These are phyloP conservation scores for Zygosaccharomyces sapae DNA, from an alignment of 1,139 yeast genomes.

Conservation along the genomic window DNA sequence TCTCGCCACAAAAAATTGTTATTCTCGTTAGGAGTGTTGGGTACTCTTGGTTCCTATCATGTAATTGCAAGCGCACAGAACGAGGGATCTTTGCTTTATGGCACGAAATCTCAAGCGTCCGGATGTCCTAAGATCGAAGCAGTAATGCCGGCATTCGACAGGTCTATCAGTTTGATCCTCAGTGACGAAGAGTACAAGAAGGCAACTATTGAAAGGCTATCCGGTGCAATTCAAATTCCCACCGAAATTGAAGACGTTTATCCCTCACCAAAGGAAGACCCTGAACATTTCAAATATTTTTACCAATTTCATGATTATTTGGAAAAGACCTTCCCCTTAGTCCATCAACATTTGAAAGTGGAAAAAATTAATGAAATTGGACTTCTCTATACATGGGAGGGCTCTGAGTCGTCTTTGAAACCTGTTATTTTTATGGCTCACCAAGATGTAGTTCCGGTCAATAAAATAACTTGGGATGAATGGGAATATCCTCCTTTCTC, in stretches of 20 bases:
- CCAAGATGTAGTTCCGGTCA: constrained; percentile 81
- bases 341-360: constrained; percentile 44
- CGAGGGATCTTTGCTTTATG: background rate
- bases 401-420: constrained; percentile 49
- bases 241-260: constrained; percentile 22
- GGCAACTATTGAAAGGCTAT: constrained; percentile 20
- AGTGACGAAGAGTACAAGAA: constrained; percentile 26
- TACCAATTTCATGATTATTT: constrained; percentile 51
- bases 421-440: constrained; percentile 72
- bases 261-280: constrained; percentile 19
- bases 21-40: constrained; percentile 6
- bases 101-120: background rate
- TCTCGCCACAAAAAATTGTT: constrained; percentile 4
- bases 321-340: constrained; percentile 51
- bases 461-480: constrained; percentile 47
- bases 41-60: constrained; percentile 2
- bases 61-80: background rate
- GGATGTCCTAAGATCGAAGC: constrained; percentile 5
- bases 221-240: constrained; percentile 21
- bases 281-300: constrained; percentile 37
- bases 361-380: constrained; percentile 57
- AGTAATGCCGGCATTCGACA: constrained; percentile 10
- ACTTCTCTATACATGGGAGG: constrained; percentile 62
- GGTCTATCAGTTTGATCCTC: constrained; percentile 27
- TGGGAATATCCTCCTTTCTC: constrained; percentile 70